phyloP scores from a whole-genome alignment of 2,329 filamentous ascomycete species.

The Aspergillus tamarii region DNA sequence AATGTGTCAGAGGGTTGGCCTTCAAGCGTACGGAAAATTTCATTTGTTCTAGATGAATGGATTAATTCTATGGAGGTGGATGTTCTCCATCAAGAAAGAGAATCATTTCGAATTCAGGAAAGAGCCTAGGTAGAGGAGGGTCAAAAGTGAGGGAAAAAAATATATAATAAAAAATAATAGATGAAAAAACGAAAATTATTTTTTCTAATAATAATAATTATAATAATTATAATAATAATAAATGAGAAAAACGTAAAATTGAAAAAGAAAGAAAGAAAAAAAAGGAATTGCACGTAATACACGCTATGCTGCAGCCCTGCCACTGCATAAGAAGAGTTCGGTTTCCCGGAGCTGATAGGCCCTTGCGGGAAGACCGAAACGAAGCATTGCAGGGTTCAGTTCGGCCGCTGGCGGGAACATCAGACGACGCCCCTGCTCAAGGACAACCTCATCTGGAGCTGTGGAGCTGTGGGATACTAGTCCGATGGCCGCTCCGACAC shows the following conservation, averaged over 20 bases:
- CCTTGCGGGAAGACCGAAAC: constrained; percentile 19
- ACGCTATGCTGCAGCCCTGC: constrained; percentile 20
- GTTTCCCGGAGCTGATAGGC: constrained; percentile 21
- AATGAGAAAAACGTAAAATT: constrained; percentile 10
- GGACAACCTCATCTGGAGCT: constrained; percentile 16
- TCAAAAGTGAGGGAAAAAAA: not conserved
- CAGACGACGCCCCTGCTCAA: constrained; percentile 18
- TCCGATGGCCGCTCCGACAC: constrained; percentile 15
- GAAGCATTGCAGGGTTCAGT: constrained; percentile 21
- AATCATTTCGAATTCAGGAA: constrained; percentile 1
- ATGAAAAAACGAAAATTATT: not conserved
- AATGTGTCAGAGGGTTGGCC: not conserved
- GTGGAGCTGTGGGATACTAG: constrained; percentile 19
- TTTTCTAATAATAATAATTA: no score
- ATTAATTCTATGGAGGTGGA: not conserved
- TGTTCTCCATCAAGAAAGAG: constrained; percentile 1
- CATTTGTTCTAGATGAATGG: not conserved
- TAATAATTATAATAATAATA: no score
- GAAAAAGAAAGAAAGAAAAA: constrained; percentile 9
- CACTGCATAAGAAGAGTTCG: constrained; percentile 19
- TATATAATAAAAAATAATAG: not conserved
- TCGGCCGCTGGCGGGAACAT: constrained; percentile 20
- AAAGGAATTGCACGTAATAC: constrained; percentile 3
- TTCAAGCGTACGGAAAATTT: not conserved
- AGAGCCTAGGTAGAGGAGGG: not conserved